These are phyloP conservation scores for Lentinula edodes DNA, from an alignment of 768 basidiomycete species.

Conservation along the genomic window DNA sequence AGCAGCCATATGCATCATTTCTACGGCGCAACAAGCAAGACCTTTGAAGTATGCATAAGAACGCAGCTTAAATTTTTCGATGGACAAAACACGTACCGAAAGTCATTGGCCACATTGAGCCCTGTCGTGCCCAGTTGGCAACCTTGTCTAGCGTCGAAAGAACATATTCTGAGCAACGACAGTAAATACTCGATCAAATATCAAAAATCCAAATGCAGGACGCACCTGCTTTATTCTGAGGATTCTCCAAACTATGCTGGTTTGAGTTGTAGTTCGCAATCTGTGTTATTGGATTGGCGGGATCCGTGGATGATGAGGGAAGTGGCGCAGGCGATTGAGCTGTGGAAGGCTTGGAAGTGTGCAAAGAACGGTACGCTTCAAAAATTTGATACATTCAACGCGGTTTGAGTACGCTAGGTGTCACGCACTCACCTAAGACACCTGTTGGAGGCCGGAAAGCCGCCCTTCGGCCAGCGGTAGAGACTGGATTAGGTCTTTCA, in stretches of 20 bases:
- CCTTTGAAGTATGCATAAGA: constrained; percentile 35
- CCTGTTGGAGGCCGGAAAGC: constrained; percentile 40
- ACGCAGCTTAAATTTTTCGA: constrained; percentile 13
- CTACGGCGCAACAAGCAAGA: constrained; percentile 97
- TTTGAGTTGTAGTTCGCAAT: constrained; percentile 78
- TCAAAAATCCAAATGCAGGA: constrained; percentile 4
- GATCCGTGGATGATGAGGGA: constrained; percentile 35
- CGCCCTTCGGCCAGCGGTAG: constrained; percentile 36
- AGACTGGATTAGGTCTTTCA: constrained; percentile 19
- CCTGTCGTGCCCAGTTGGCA: constrained; percentile 95
- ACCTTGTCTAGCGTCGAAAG: constrained; percentile 94
- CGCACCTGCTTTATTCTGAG: constrained; percentile 84
- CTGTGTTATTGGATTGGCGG: constrained; percentile 55
- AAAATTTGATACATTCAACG: background rate
- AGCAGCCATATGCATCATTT: constrained; percentile 99
- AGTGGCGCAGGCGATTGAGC: constrained; percentile 31
- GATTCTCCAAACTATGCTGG: constrained; percentile 81
- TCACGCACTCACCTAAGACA: constrained; percentile 28
- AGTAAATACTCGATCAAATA: background rate
- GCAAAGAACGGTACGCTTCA: constrained; percentile 49
- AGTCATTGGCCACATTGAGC: constrained; percentile 99
- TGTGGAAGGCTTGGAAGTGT: constrained; percentile 40
- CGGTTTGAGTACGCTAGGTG: constrained; percentile 11
- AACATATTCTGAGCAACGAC: constrained; percentile 74
- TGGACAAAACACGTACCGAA: constrained; percentile 47